These are phyloP conservation scores for Fusarium brachygibbosum DNA, from an alignment of 2,329 filamentous ascomycete genomes.

Conservation along the genomic window DNA sequence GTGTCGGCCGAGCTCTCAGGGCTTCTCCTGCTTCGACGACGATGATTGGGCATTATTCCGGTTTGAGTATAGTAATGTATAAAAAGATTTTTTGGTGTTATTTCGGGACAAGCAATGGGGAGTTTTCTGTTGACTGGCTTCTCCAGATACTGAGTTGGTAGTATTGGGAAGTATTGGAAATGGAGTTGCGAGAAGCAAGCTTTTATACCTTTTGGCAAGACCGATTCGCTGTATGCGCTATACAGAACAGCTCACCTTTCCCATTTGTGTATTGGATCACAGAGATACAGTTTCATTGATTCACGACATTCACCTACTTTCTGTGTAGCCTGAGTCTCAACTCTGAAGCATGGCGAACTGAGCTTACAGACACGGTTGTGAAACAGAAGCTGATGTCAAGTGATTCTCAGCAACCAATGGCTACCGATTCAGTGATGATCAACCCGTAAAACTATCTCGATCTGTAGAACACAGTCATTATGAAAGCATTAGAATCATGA, in stretches of 20 bases:
- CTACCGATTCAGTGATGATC: neutral
- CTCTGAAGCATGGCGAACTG: neutral
- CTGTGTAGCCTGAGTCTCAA: rapidly evolving
- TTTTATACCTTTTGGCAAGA: neutral
- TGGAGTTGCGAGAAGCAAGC: rapidly evolving
- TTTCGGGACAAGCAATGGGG: rapidly evolving
- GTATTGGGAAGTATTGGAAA: neutral
- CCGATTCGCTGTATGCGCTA: neutral
- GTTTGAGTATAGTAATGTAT: neutral
- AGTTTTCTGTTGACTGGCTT: too few species aligned
- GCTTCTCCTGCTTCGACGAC: neutral
- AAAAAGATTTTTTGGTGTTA: neutral
- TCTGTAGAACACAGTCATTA: too few species aligned
- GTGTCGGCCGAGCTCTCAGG: neutral
- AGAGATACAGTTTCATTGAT: neutral
- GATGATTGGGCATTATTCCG: neutral
- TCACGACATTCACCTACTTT: neutral
- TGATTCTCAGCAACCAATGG: neutral
- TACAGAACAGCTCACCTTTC: neutral
- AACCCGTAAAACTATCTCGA: too few species aligned
- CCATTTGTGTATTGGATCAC: neutral
- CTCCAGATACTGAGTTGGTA: too few species aligned
- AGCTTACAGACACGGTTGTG: neutral
- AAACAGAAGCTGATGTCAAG: neutral
- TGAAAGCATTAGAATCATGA: too few species aligned